A percentile compares a stretch with the other conserved stretches of the same genome.
phyloP scores from a whole-genome alignment of 768 basidiomycete genomes.

The Coprinellus micaceus region DNA sequence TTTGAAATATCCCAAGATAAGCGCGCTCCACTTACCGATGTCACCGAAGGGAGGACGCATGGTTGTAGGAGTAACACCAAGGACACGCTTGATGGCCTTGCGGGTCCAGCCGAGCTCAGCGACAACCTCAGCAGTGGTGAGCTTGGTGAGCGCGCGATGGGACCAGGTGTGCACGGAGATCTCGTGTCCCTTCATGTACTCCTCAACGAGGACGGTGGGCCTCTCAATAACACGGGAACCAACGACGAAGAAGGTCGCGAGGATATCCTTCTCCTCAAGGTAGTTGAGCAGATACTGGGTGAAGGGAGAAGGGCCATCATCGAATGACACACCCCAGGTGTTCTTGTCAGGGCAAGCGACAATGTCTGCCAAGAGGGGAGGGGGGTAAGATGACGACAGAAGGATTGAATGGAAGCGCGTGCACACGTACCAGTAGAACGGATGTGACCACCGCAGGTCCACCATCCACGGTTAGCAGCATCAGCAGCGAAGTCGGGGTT shows the following conservation, averaged over 20 bases:
- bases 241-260: constrained; percentile 88
- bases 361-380: constrained; percentile 49
- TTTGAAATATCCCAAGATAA: neutral
- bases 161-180: constrained; percentile 91
- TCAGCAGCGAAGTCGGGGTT: constrained; percentile 55
- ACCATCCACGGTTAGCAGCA: constrained; percentile 74
- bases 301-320: constrained; percentile 84
- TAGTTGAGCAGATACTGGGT: constrained; percentile 73
- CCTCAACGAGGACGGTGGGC: constrained; percentile 69
- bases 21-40: constrained; percentile 43
- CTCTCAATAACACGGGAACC: constrained; percentile 81
- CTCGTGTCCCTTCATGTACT: constrained; percentile 78
- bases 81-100: constrained; percentile 71
- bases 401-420: neutral
- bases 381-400: neutral
- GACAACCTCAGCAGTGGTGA: constrained; percentile 81
- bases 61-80: constrained; percentile 73
- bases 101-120: constrained; percentile 94
- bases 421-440: constrained; percentile 41
- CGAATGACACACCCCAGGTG: constrained; percentile 82
- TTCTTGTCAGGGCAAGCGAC: constrained; percentile 61
- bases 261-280: constrained; percentile 57
- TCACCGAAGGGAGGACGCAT: constrained; percentile 85
- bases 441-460: constrained; percentile 81
- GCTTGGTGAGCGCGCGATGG: constrained; percentile 65